These are phyloP conservation scores for Corylus americana DNA, from an alignment of 306 rosid species.

Conservation along the genomic window DNA sequence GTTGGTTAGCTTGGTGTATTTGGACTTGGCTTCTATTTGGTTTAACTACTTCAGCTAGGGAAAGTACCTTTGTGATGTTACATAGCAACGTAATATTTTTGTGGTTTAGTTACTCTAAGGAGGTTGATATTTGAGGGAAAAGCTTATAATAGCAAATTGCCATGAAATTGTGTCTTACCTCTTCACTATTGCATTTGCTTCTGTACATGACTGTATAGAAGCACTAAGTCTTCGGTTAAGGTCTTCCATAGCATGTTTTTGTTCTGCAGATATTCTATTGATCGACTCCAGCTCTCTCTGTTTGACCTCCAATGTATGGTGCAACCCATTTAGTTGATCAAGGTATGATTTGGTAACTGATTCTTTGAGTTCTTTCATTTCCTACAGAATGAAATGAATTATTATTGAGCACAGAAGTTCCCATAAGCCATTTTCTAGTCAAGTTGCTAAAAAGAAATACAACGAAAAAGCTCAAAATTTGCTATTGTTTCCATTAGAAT, in stretches of 20 bases:
- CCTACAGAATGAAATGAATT: constrained; percentile 47
- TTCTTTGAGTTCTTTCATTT: constrained; percentile 68
- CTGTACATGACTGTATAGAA: constrained; percentile 78
- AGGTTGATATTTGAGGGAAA: background rate
- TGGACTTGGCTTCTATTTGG: background rate
- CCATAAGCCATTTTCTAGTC: background rate
- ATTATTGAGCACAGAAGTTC: background rate
- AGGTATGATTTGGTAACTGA: constrained; percentile 55
- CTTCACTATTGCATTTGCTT: constrained; percentile 79
- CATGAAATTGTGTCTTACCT: constrained; percentile 49
- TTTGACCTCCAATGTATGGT: constrained; percentile 56
- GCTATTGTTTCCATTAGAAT: background rate
- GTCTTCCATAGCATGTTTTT: constrained; percentile 75
- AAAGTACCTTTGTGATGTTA: background rate
- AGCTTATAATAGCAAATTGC: background rate
- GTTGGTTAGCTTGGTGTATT: background rate
- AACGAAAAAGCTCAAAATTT: background rate
- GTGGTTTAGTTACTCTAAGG: background rate
- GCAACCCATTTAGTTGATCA: constrained; percentile 67
- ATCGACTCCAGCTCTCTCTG: constrained; percentile 70
- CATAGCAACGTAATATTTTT: background rate
- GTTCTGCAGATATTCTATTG: constrained; percentile 63
- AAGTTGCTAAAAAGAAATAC: background rate
- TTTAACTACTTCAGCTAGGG: background rate
- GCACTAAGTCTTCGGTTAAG: constrained; percentile 78